Percentiles rank a stretch among this genome's conserved stretches.
Conservation (phyloP, 1,139 yeast species). For the Lodderomyces jiufengensis region DNA sequence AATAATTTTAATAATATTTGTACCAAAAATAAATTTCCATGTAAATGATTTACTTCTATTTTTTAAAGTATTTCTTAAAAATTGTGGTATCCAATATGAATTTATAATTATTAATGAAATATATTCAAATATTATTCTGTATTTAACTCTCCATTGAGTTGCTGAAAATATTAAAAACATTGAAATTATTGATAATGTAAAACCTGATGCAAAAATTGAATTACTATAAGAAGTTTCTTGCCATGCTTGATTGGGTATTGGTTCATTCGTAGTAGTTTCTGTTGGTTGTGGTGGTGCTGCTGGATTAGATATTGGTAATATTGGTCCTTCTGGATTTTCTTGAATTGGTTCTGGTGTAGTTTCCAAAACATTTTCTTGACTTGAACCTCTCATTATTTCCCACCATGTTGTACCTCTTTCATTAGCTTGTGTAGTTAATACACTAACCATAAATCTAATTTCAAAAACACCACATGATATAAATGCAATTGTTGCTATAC, state of each 20-base stretch:
- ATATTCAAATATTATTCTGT: slow-evolving; percentile 59
- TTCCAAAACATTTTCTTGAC: background rate
- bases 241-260: slow-evolving; percentile 14
- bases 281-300: slow-evolving; percentile 11
- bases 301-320: slow-evolving; percentile 13
- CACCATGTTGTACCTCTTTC: slow-evolving; percentile 66
- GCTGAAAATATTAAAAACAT: slow-evolving; percentile 58
- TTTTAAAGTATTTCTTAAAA: slow-evolving; percentile 69
- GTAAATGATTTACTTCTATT: slow-evolving; percentile 65
- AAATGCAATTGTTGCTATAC: slow-evolving; percentile 67
- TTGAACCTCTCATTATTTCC: slow-evolving; percentile 53
- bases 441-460: slow-evolving; percentile 66
- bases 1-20: slow-evolving; percentile 55
- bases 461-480: slow-evolving; percentile 65
- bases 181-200: slow-evolving; percentile 55
- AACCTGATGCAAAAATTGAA: slow-evolving; percentile 58
- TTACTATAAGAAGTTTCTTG: slow-evolving; percentile 61
- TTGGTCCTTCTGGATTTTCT: slow-evolving; percentile 9
- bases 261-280: background rate
- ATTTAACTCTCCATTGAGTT: slow-evolving; percentile 57
- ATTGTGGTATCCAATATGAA: slow-evolving; percentile 91
- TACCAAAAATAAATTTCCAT: slow-evolving; percentile 70
- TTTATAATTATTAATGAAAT: slow-evolving; percentile 48
- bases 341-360: slow-evolving; percentile 6
- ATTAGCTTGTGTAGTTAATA: slow-evolving; percentile 68